phyloP scores from a whole-genome alignment of 1,284 basidiomycete species.

The Ustilago trichophora region DNA sequence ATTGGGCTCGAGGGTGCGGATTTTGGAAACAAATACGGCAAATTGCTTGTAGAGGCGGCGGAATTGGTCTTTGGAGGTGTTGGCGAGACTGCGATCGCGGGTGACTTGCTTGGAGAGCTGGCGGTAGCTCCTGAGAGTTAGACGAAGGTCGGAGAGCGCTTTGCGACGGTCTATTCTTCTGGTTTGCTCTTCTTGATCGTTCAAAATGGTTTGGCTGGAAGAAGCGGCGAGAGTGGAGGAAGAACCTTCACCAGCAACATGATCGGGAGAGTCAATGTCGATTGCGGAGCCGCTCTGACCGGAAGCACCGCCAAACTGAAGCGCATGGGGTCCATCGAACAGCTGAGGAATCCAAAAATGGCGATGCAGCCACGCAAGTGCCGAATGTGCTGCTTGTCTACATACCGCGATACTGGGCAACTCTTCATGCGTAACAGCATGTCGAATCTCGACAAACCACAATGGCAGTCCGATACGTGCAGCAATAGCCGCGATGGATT shows the following conservation, averaged over 20 bases:
- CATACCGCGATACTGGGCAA: constrained; percentile 84
- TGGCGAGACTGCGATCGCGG: constrained; percentile 50
- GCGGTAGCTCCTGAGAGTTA: constrained; percentile 46
- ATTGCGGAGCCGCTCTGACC: neutral
- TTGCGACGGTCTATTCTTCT: constrained; percentile 15
- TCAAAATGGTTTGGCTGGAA: too few relatives aligned
- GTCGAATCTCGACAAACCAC: constrained; percentile 92
- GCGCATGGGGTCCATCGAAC: constrained; percentile 14
- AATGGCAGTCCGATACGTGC: constrained; percentile 82
- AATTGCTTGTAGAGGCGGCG: constrained; percentile 31
- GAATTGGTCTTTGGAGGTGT: constrained; percentile 28
- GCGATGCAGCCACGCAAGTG: constrained; percentile 55
- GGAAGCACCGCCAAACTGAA: constrained; percentile 5
- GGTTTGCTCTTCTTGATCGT: constrained; percentile 11
- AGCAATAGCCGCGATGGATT: constrained; percentile 89
- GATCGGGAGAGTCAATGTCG: constrained; percentile 9
- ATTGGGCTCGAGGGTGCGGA: constrained; percentile 25
- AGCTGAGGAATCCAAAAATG: constrained; percentile 57
- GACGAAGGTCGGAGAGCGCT: constrained; percentile 24
- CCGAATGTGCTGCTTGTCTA: constrained; percentile 74
- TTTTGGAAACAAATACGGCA: constrained; percentile 29
- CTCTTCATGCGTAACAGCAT: constrained; percentile 95
- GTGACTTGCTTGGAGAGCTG: constrained; percentile 43
- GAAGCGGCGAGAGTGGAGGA: too few relatives aligned
- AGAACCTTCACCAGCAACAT: too few relatives aligned